These are phyloP conservation scores for Penstemon davidsonii DNA, from an alignment of 257 asterid species.

Conservation along the genomic window DNA sequence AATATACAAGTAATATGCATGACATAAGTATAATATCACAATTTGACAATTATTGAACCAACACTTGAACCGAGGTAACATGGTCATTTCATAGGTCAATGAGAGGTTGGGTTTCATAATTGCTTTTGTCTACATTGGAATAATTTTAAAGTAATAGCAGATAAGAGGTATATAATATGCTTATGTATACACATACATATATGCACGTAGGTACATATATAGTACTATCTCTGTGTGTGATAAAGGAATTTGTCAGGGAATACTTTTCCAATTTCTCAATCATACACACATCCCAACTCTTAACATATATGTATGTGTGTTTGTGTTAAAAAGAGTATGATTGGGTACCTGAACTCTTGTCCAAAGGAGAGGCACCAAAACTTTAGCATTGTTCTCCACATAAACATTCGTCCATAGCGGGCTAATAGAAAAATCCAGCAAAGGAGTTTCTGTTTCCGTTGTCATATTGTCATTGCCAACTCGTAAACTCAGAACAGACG, in stretches of 20 bases:
- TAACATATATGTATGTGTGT: constrained; percentile 1
- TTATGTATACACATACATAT: background rate
- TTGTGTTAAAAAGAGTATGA: constrained; percentile 26
- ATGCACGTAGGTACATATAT: background rate
- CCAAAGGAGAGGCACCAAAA: constrained; percentile 94
- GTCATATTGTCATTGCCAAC: constrained; percentile 84
- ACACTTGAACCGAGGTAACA: constrained; percentile 6
- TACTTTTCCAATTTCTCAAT: constrained; percentile 1
- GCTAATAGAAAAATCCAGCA: constrained; percentile 88
- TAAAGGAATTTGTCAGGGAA: constrained; percentile 5
- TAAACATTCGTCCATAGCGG: constrained; percentile 95
- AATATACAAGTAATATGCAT: no score
- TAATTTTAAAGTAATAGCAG: background rate
- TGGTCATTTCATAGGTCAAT: background rate
- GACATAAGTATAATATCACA: background rate
- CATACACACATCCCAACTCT: constrained; percentile 11
- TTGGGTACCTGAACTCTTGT: constrained; percentile 92
- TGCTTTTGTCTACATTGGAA: background rate
- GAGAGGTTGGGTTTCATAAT: background rate
- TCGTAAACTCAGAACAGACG: constrained; percentile 85
- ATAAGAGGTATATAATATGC: background rate
- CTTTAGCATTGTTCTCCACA: constrained; percentile 92
- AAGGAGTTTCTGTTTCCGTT: constrained; percentile 95
- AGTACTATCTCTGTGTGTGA: background rate
- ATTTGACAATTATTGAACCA: background rate